A percentile compares a stretch with the other conserved stretches of the same genome.
Evolutionary conservation across 768 basidiomycete genomes (phyloP).

Genomic region (Lactarius quietus): DNA sequence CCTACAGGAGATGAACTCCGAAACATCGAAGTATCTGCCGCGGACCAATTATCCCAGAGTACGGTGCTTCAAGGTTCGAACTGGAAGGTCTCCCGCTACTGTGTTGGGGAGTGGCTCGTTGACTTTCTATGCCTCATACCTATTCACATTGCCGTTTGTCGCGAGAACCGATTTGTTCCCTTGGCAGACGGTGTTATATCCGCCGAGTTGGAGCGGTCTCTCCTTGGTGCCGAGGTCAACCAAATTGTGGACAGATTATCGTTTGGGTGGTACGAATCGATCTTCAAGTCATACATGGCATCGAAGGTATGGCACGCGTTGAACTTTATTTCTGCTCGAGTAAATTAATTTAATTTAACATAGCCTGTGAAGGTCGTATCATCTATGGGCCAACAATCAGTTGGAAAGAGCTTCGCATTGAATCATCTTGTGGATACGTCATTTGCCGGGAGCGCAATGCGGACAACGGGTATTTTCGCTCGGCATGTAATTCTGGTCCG

Average conservation of each 20-base stretch:
- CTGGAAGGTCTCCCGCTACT: background rate
- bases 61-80: slow-evolving; percentile 10
- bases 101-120: slow-evolving; percentile 57
- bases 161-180: slow-evolving; percentile 58
- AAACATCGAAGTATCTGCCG: slow-evolving; percentile 35
- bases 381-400: background rate
- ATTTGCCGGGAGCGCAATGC: slow-evolving; percentile 40
- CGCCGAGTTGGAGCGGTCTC: slow-evolving; percentile 43
- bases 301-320: slow-evolving; percentile 39
- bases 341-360: background rate
- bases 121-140: slow-evolving; percentile 44
- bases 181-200: slow-evolving; percentile 56
- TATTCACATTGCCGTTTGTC: slow-evolving; percentile 43
- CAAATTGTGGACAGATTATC: slow-evolving; percentile 52
- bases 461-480: slow-evolving; percentile 42
- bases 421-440: background rate
- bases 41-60: slow-evolving; percentile 30
- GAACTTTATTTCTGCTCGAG: background rate
- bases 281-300: slow-evolving; percentile 60
- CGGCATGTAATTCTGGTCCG: background rate
- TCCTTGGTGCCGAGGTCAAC: slow-evolving; percentile 56
- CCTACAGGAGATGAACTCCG: slow-evolving; percentile 45
- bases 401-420: background rate
- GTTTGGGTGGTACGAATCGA: slow-evolving; percentile 61
- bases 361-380: slow-evolving; percentile 47